These are phyloP conservation scores for Grosmannia serpens DNA, from an alignment of 2,329 filamentous ascomycete species.

Conservation along the genomic window DNA sequence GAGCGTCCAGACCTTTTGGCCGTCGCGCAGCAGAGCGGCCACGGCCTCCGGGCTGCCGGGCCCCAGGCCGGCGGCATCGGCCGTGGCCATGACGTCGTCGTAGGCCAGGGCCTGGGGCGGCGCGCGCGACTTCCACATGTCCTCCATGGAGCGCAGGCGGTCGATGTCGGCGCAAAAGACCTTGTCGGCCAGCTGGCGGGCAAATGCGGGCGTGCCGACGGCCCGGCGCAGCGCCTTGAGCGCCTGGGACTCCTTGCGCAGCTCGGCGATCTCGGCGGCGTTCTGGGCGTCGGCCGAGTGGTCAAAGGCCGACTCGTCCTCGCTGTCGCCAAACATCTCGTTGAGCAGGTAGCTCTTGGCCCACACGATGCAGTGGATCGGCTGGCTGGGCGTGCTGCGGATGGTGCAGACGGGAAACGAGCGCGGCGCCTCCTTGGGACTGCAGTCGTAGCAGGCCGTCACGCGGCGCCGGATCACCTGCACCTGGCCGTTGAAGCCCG, in stretches of 20 bases:
- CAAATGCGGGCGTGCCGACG: slow-evolving; percentile 68
- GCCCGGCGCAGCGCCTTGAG: slow-evolving; percentile 72
- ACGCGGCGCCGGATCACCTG: slow-evolving; percentile 88
- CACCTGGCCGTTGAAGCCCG: slow-evolving; percentile 94
- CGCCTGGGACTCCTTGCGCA: slow-evolving; percentile 73
- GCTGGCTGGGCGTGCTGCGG: slow-evolving; percentile 86
- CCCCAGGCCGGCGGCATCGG: slow-evolving; percentile 32
- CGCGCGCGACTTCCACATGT: slow-evolving; percentile 86
- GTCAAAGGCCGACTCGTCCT: slow-evolving; percentile 75
- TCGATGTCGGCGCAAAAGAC: slow-evolving; percentile 81
- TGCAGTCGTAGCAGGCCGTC: slow-evolving; percentile 95
- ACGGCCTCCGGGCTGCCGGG: slow-evolving; percentile 12
- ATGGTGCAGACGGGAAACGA: slow-evolving; percentile 96
- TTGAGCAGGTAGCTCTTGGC: slow-evolving; percentile 92
- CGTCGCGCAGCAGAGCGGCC: slow-evolving; percentile 47
- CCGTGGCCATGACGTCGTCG: slow-evolving; percentile 35
- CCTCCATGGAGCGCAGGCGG: slow-evolving; percentile 73
- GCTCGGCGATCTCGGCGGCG: slow-evolving; percentile 72
- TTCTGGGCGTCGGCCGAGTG: slow-evolving; percentile 73
- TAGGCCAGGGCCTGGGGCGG: slow-evolving; percentile 66
- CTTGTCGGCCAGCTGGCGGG: slow-evolving; percentile 77
- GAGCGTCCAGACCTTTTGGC: slow-evolving; percentile 69
- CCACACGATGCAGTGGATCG: slow-evolving; percentile 99
- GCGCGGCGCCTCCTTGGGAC: slow-evolving; percentile 78
- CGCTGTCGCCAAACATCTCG: slow-evolving; percentile 85